Evolutionary conservation across 2,329 filamentous ascomycete species (phyloP).

Genomic region (Neurospora sp.): DNA sequence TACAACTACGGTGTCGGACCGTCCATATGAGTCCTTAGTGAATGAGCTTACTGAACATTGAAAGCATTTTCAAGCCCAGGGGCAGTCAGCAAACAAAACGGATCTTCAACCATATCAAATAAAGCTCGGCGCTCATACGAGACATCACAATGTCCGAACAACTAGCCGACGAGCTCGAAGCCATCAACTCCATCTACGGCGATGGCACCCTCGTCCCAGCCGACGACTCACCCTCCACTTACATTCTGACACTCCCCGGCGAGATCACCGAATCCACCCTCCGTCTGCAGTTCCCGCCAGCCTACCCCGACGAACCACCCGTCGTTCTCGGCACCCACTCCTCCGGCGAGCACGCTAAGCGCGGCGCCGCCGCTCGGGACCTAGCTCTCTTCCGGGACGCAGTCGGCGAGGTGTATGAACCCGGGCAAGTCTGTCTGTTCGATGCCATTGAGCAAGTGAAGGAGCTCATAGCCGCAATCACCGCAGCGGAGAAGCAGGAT

Average conservation of each 20-base stretch:
- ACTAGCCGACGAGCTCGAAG: slow-evolving; percentile 65
- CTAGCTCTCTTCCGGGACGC: slow-evolving; percentile 60
- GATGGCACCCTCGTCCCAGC: slow-evolving; percentile 47
- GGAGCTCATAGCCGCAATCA: slow-evolving; percentile 25
- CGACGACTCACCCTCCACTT: slow-evolving; percentile 30
- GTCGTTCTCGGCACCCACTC: slow-evolving; percentile 69
- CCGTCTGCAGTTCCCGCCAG: slow-evolving; percentile 56
- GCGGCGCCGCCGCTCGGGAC: slow-evolving; percentile 63
- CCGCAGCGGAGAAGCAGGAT: slow-evolving; percentile 12
- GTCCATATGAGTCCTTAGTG: background rate
- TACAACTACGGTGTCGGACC: background rate
- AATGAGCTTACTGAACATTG: too few relatives aligned
- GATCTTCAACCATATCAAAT: background rate
- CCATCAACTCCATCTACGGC: slow-evolving; percentile 78
- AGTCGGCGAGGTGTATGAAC: slow-evolving; percentile 56
- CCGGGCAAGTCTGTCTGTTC: slow-evolving; percentile 76
- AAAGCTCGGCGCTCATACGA: background rate
- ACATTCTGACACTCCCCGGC: slow-evolving; percentile 57
- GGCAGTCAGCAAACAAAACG: too few relatives aligned
- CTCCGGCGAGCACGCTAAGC: slow-evolving; percentile 56
- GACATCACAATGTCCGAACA: slow-evolving; percentile 40
- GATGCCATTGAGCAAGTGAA: slow-evolving; percentile 75
- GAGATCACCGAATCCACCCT: slow-evolving; percentile 38
- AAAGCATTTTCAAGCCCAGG: too few relatives aligned
- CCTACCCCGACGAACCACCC: slow-evolving; percentile 69